Base-by-base conservation (phyloP, 768 basidiomycete genomes). In the Rhizopogon vinicolor region DNA sequence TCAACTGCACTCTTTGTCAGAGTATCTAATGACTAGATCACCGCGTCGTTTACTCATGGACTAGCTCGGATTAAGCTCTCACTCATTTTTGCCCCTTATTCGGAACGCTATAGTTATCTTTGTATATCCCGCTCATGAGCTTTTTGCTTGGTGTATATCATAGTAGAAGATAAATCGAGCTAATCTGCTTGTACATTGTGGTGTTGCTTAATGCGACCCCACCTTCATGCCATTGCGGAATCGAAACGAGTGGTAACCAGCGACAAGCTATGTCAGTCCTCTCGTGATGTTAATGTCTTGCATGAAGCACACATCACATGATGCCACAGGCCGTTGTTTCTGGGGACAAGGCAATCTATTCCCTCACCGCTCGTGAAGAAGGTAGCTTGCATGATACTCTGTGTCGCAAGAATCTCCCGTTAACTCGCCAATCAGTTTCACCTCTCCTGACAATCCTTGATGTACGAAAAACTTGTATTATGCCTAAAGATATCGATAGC, bases 1-100 rank as follows among this genome's bases (percentile, higher is more conserved):
- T 93, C 65, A 75, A 84, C 60, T 93, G 92, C 81, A 81, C 84
- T 50, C 75, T 94, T 72, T 94, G 92, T 81, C 83, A 83, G 78
- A 88, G 79, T 73, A 91, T 93, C 69, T 92, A 86, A 87, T 70
- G 72, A 78, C 51, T 35, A 46, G n/a, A n/a, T 52, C 52, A 44
- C 54, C 57, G 40, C 45, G 56, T 51, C 45, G 14, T 58, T 22
- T 45, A 44, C 43, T 49, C 45, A 53, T 45, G 61, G 62, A 60
- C 50, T 57, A 19, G 49, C 50, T 45, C 48, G 54, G 2, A 55
- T 45, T 45, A 52, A 44, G 4, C 25, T 25, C 48, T 53, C 50
- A 33, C 44, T 55, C 33, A 39, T 18, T 48, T 55, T 54, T 39
- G 53, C 53, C 58, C 58, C 58, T 62, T 37, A 58, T 61, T 14